Evolutionary conservation across 345 rosid species (phyloP), one percentile per base, ranked within the genome.

Genomic region (Populus tremula): DNA sequence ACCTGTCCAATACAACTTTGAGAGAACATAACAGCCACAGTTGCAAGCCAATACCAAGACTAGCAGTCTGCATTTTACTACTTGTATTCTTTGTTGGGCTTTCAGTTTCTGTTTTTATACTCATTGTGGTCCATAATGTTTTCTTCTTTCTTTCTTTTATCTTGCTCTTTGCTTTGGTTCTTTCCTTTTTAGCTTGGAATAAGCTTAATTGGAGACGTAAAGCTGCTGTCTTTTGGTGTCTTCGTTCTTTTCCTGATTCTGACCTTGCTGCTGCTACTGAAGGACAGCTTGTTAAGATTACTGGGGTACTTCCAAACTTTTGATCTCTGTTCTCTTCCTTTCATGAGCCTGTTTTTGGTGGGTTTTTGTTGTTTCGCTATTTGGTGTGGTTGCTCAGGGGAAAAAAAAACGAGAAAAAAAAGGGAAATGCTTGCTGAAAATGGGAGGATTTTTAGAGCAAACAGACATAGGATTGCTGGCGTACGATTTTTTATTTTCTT

Each of bases 261-360:
- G 87, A 89, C 82, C 90, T 87, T 25, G 45, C 74, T 69, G 67
- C 83, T 23, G 88, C 90, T 8, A 75, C 77, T 59, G 71, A 89
- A 9, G 91, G 88, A 2, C 85, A 89, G 81, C 87, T 89, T 70
- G 90, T 89, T 45, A 89, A 87, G 77, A 78, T 87, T 79, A 84
- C 89, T 54, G 90, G 91, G 87, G 91, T 87, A 78, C 67, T 61
- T 4, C 69, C 41, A 6, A 29, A 39, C 36, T 59, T 13, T 39
- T 13, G 2, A 31, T 63, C 35, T n/a, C 33, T 65, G 38, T 61
- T 13, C 25, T 47, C 35, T 12, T 6, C 8, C 45, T n/a, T 75
- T 72, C 47, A 11, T 74, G 67, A 39, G 39, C 25, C 2, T 35
- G 8, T 72, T 77, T 78, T 76, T 31, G 3, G 2, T 53, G 45